phyloP scores from a whole-genome alignment of 2,329 filamentous ascomycete species.

The Paraphoma chrysanthemicola region DNA sequence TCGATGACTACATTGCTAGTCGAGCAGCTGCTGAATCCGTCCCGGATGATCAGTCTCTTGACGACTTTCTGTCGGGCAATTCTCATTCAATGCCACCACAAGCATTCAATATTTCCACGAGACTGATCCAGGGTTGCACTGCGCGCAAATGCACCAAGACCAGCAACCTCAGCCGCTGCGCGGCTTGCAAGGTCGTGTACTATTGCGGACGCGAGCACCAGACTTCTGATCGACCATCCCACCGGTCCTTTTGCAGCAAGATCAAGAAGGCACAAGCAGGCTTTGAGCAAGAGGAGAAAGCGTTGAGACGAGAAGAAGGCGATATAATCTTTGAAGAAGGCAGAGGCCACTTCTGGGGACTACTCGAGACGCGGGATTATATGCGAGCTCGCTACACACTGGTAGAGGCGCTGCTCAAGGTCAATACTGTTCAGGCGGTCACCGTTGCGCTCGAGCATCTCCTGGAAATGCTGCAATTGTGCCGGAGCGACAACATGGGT shows the following conservation, averaged over 20 bases:
- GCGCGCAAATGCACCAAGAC: not conserved
- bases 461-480: slow-evolving; percentile 54
- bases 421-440: slow-evolving; percentile 47
- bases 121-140: slow-evolving; percentile 1
- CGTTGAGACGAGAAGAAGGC: not conserved
- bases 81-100: not conserved
- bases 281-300: slow-evolving; percentile 22
- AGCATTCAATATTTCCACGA: slow-evolving; percentile 3
- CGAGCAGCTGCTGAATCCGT: not conserved
- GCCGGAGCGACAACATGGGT: slow-evolving; percentile 54
- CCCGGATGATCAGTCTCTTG: not conserved
- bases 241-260: slow-evolving; percentile 52
- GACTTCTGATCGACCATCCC: slow-evolving; percentile 40
- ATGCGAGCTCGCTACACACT: not conserved
- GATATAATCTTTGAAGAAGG: not conserved
- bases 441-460: slow-evolving; percentile 34
- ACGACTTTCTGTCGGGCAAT: not conserved
- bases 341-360: not conserved
- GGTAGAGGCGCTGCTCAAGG: slow-evolving; percentile 37
- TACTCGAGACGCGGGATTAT: not conserved
- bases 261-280: slow-evolving; percentile 42
- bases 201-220: slow-evolving; percentile 60
- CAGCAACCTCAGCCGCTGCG: slow-evolving; percentile 46
- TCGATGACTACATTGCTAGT: not conserved
- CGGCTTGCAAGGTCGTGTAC: slow-evolving; percentile 50